Evolutionary conservation across 169 alveolate species (phyloP).

Genomic region (Plasmodium chabaudi): DNA sequence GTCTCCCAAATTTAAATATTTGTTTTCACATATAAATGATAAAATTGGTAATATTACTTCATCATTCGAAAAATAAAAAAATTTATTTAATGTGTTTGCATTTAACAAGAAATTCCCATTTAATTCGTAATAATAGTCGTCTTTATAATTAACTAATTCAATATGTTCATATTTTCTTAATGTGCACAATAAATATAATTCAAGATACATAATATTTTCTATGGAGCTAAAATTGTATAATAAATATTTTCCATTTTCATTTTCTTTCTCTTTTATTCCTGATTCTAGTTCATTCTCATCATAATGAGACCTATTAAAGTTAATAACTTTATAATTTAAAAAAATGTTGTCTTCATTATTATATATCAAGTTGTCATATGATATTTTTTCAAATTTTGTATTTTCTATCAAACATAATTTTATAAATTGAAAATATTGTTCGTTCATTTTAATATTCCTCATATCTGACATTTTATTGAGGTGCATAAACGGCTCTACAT

Average conservation of each 20-base stretch:
- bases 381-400: slow-evolving; percentile 4
- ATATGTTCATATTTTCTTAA: slow-evolving; percentile 39
- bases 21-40: slow-evolving; percentile 71
- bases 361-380: slow-evolving; percentile 8
- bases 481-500: not conserved
- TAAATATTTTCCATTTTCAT: slow-evolving; percentile 6
- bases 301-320: not conserved
- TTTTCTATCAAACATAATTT: slow-evolving; percentile 18
- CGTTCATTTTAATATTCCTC: slow-evolving; percentile 4
- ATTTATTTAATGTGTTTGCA: slow-evolving; percentile 38
- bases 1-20: slow-evolving; percentile 71
- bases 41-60: slow-evolving; percentile 61
- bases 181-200: slow-evolving; percentile 62
- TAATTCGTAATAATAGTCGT: slow-evolving; percentile 41
- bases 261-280: not conserved
- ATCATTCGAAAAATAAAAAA: slow-evolving; percentile 53
- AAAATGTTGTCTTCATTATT: slow-evolving; percentile 61
- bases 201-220: slow-evolving; percentile 57
- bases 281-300: not conserved
- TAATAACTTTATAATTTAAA: slow-evolving; percentile 46
- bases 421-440: slow-evolving; percentile 31
- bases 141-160: slow-evolving; percentile 44
- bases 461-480: not conserved
- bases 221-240: slow-evolving; percentile 57
- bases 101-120: slow-evolving; percentile 41